Conservation (phyloP, 2,329 filamentous ascomycete genomes). For the Arthrobotrys sinensis region DNA sequence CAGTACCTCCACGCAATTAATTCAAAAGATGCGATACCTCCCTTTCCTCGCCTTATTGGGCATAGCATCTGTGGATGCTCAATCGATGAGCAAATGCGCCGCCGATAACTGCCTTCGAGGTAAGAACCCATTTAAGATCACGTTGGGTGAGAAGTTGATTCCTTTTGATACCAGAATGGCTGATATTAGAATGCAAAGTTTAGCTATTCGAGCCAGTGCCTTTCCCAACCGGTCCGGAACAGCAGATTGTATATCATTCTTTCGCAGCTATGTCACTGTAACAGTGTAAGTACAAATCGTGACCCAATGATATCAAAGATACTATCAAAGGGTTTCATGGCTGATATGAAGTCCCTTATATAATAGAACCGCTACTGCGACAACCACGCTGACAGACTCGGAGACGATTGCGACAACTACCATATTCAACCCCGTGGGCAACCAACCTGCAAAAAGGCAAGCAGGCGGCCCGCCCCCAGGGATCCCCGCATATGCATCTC, state of each 20-base stretch:
- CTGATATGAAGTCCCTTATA: no score
- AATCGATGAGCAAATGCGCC: not conserved
- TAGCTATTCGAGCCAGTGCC: conserved; percentile 2
- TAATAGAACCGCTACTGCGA: no score
- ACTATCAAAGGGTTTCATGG: no score
- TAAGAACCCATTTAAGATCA: not conserved
- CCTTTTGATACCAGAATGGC: no score
- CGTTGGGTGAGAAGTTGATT: no score
- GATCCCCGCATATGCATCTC: conserved; percentile 63
- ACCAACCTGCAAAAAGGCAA: no score
- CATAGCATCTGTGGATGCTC: not conserved
- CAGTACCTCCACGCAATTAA: no score
- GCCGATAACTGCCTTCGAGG: conserved; percentile 11
- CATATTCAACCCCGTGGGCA: no score
- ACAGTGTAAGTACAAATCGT: conserved; percentile 2
- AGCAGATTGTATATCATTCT: not conserved
- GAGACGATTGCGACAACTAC: no score
- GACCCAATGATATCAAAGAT: not conserved
- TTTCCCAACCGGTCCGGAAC: not conserved
- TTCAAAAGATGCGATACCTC: not conserved
- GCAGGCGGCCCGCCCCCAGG: no score
- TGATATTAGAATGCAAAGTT: not conserved
- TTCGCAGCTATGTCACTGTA: not conserved
- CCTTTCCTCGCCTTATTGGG: not conserved
- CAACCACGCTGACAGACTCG: no score